A percentile compares a stretch with the other conserved stretches of the same genome.
phyloP scores from a whole-genome alignment of 108 stramenopile genomes.

The Pseudonitzschia multiseries region DNA sequence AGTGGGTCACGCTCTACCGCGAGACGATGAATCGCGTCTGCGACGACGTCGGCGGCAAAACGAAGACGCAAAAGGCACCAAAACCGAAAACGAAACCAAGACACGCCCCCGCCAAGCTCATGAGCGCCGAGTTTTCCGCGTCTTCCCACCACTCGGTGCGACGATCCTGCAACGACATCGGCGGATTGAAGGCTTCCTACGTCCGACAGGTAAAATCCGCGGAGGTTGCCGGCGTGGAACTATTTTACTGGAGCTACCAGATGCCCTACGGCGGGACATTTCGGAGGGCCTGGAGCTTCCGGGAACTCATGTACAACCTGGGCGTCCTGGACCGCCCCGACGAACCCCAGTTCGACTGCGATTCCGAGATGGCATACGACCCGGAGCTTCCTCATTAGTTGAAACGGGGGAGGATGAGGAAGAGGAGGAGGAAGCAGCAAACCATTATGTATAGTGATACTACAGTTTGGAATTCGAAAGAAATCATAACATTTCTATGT shows the following conservation, averaged over 20 bases:
- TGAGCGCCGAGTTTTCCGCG: constrained; percentile 74
- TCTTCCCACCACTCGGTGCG: constrained; percentile 70
- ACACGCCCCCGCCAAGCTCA: constrained; percentile 25
- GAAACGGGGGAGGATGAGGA: background rate
- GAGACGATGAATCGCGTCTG: constrained; percentile 46
- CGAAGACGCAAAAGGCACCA: no score
- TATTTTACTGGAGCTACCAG: constrained; percentile 76
- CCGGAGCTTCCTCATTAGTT: background rate
- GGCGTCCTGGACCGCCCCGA: constrained; percentile 59
- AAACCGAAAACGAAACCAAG: background rate
- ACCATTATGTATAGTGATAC: no score
- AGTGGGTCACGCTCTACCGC: constrained; percentile 59
- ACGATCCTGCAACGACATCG: constrained; percentile 64
- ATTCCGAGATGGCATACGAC: background rate
- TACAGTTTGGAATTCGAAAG: no score
- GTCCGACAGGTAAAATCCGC: constrained; percentile 50
- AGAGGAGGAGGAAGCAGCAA: no score
- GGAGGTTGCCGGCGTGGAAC: constrained; percentile 51
- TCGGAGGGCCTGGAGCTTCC: constrained; percentile 72
- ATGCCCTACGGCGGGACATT: constrained; percentile 83
- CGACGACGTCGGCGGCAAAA: constrained; percentile 26
- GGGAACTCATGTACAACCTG: constrained; percentile 61
- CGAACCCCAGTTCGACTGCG: constrained; percentile 37
- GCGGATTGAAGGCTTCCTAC: constrained; percentile 52
- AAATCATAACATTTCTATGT: no score